phyloP scores from a whole-genome alignment of 257 asterid species.

The Solanum clarkiae region DNA sequence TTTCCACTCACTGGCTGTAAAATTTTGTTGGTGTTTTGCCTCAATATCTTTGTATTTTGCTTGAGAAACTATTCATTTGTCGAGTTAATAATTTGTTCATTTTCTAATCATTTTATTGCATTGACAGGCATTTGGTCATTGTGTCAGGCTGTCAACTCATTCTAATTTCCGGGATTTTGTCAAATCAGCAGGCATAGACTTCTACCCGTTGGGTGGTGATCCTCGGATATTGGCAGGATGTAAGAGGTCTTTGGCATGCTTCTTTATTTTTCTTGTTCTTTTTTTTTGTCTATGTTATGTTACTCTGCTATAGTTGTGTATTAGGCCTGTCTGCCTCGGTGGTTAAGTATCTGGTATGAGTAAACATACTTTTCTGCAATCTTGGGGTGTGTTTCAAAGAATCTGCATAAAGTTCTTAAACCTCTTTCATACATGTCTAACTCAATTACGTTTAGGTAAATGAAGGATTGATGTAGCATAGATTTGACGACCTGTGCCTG shows the following conservation, averaged over 20 bases:
- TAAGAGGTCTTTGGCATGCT: slow-evolving; percentile 52
- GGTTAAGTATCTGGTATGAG: neutral
- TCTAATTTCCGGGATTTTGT: slow-evolving; percentile 75
- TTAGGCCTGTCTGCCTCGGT: neutral
- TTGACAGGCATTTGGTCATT: slow-evolving; percentile 79
- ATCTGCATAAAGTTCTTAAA: neutral
- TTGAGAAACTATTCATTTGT: neutral
- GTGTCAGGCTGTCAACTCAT: slow-evolving; percentile 90
- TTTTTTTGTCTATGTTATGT: neutral
- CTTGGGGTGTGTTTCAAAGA: neutral
- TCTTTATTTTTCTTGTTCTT: slow-evolving; percentile 1
- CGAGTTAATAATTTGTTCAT: neutral
- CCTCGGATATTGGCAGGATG: slow-evolving; percentile 98
- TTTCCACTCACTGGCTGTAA: neutral
- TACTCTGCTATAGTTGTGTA: neutral
- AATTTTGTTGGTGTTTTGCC: neutral
- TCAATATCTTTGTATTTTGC: neutral
- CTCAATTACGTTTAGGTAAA: neutral
- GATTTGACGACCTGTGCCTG: neutral
- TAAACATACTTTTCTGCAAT: neutral
- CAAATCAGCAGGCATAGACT: slow-evolving; percentile 79
- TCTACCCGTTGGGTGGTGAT: slow-evolving; percentile 94
- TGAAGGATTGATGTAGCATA: neutral
- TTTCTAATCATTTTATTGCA: slow-evolving; percentile 6
- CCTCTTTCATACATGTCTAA: neutral